Evolutionary conservation across 1,139 yeast species (phyloP), one percentile per base, ranked within the genome.

Genomic region (Wickerhamomyces sp.): DNA sequence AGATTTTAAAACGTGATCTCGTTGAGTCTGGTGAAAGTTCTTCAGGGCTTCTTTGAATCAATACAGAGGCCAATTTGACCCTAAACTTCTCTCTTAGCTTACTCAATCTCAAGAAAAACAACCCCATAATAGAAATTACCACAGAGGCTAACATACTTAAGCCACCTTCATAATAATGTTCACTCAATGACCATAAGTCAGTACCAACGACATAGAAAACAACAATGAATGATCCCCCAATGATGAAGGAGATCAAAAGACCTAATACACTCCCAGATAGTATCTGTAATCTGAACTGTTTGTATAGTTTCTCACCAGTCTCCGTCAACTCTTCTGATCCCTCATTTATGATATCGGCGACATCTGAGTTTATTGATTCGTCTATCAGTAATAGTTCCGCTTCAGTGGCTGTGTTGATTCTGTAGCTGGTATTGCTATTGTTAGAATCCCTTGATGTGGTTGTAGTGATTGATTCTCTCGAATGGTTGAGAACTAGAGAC

Each of bases 1-100:
- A 72, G 54, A 71, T 52, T 38, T 65, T 67, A 37, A 73, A 48
- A 41, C 47, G 45, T 5, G 55, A 46, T 42, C 44, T 44, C 23
- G 23, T 18, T 3, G 39, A 36, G 29, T 23, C 42, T 7, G 18
- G 32, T 15, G 32, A 57, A 72, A 58, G 31, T 60, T 57, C 57
- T 59, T 44, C 47, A 6, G 43, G 27, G 4, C 44, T 34, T 13
- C 49, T 40, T 6, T 45, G 49, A 3, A 54, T 35, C 10, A 56
- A 36, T 36, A 94, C 86, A 53, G 76, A 78, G 15, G 96, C 95
- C 59, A 91, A 76, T 69, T 91, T 91, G 54, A 88, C 75, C 71
- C 96, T 82, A 89, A 96, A 91, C 68, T 90, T 91, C 58, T 82
- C 93, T 66, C 87, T 83, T 81, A 91, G 77, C 70, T 90, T 91